A percentile compares a stretch with the other conserved stretches of the same genome.
These are phyloP conservation scores for Phylloporus scabripes DNA, from an alignment of 768 basidiomycete genomes.

Conservation along the genomic window DNA sequence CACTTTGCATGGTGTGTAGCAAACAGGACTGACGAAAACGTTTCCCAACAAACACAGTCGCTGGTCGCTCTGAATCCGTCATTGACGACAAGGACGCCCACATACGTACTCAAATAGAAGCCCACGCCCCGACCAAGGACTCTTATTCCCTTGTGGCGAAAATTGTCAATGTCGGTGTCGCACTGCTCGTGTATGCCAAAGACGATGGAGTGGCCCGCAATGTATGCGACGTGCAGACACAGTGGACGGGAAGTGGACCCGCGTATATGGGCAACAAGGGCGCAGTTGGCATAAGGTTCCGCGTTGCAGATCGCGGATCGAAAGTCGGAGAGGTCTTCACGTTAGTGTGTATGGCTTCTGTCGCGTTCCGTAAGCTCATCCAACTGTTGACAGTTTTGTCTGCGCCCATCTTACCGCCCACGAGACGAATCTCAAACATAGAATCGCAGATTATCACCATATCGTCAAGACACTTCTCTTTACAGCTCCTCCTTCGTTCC, in stretches of 20 bases:
- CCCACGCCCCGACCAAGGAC: slow-evolving; percentile 65
- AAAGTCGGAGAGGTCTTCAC: slow-evolving; percentile 73
- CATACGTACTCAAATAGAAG: slow-evolving; percentile 70
- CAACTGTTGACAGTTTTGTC: slow-evolving; percentile 59
- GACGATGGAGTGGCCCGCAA: slow-evolving; percentile 60
- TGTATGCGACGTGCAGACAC: slow-evolving; percentile 61
- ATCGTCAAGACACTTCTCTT: slow-evolving; percentile 83
- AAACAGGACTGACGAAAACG: not conserved
- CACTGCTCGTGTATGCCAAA: slow-evolving; percentile 79
- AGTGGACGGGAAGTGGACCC: slow-evolving; percentile 71
- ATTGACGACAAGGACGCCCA: slow-evolving; percentile 64
- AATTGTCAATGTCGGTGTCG: slow-evolving; percentile 81
- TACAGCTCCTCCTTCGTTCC: slow-evolving; percentile 40
- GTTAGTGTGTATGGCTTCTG: slow-evolving; percentile 42
- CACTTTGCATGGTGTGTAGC: not conserved
- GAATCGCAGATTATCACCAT: slow-evolving; percentile 74
- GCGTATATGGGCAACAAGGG: slow-evolving; percentile 92
- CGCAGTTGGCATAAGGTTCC: slow-evolving; percentile 83
- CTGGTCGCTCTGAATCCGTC: slow-evolving; percentile 68
- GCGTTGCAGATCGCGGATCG: slow-evolving; percentile 52
- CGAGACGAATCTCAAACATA: slow-evolving; percentile 52
- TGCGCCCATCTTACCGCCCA: slow-evolving; percentile 89
- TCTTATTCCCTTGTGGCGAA: slow-evolving; percentile 74
- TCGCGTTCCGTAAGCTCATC: slow-evolving; percentile 2
- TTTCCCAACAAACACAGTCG: slow-evolving; percentile 42